phyloP scores from a whole-genome alignment of 768 basidiomycete genomes.

The Rhodotorula paludigena region DNA sequence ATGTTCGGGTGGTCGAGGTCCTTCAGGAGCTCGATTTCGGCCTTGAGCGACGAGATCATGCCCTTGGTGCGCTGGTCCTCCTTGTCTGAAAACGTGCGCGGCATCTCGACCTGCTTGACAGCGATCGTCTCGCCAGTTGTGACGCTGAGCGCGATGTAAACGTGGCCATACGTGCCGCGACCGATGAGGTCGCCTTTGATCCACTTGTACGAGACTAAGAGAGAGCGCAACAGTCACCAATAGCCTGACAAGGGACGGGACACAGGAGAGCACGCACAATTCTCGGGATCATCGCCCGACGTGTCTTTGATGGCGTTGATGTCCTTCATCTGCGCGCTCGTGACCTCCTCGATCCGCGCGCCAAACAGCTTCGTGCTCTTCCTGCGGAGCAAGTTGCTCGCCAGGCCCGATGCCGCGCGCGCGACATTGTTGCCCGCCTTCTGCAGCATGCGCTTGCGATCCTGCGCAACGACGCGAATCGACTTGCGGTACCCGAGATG shows the following conservation, averaged over 20 bases:
- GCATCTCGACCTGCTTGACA: constrained; percentile 97
- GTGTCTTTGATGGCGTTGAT: constrained; percentile 32
- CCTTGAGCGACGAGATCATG: constrained; percentile 84
- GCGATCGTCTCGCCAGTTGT: constrained; percentile 98
- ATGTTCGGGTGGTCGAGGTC: constrained; percentile 96
- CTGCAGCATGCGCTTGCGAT: constrained; percentile 71
- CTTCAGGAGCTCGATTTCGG: constrained; percentile 93
- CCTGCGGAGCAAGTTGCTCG: constrained; percentile 57
- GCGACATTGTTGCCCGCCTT: constrained; percentile 51
- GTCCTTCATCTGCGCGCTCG: constrained; percentile 61
- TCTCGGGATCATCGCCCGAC: constrained; percentile 51
- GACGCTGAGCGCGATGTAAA: constrained; percentile 91
- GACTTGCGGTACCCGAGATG: constrained; percentile 67
- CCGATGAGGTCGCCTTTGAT: constrained; percentile 96
- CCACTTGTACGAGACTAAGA: constrained; percentile 78
- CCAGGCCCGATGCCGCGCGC: constrained; percentile 26
- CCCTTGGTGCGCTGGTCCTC: constrained; percentile 75
- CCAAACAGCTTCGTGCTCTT: constrained; percentile 95
- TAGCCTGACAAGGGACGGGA: neutral
- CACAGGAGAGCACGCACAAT: constrained; percentile 55
- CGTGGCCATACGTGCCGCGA: constrained; percentile 91
- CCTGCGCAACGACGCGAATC: constrained; percentile 84
- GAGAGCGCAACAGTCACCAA: neutral
- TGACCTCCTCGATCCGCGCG: constrained; percentile 85
- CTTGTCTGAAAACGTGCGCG: constrained; percentile 83